Conservation (phyloP, 1,284 basidiomycete genomes). For the Veloporphyrellus conicus region DNA sequence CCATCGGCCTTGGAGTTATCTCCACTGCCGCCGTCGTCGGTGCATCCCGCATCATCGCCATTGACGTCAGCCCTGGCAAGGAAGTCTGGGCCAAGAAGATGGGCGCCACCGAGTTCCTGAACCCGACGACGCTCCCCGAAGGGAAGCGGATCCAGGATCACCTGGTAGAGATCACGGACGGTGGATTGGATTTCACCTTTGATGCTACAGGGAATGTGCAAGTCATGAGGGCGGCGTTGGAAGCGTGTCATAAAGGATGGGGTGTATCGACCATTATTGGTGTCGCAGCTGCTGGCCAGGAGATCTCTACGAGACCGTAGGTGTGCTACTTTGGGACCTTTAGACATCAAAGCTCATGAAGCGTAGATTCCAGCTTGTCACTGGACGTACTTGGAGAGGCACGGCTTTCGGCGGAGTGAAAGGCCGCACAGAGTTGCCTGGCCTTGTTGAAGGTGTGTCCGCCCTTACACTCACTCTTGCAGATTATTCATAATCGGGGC, state of each 20-base stretch:
- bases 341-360: constrained; percentile 8
- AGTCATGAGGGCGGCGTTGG: constrained; percentile 94
- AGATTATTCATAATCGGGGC: neutral
- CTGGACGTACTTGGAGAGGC: constrained; percentile 95
- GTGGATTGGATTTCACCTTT: constrained; percentile 96
- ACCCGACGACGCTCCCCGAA: constrained; percentile 73
- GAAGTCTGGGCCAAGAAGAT: constrained; percentile 89
- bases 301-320: constrained; percentile 92
- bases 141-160: constrained; percentile 85
- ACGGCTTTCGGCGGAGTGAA: constrained; percentile 97
- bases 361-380: constrained; percentile 76
- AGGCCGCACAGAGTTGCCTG: constrained; percentile 90
- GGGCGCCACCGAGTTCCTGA: constrained; percentile 96
- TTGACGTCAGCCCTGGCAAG: constrained; percentile 88
- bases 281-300: constrained; percentile 93
- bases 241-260: constrained; percentile 99
- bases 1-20: constrained; percentile 92
- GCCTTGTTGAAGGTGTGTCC: constrained; percentile 73
- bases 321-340: constrained; percentile 33
- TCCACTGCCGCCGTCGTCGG: constrained; percentile 77
- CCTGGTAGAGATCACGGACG: constrained; percentile 91
- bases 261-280: constrained; percentile 94
- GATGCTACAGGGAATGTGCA: constrained; percentile 94
- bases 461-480: neutral
- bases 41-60: constrained; percentile 85